Percentiles rank a stretch among this genome's conserved stretches.
phyloP scores from a whole-genome alignment of 129 eudicot genomes.

The Pseudognaphalium luteoalbum region DNA sequence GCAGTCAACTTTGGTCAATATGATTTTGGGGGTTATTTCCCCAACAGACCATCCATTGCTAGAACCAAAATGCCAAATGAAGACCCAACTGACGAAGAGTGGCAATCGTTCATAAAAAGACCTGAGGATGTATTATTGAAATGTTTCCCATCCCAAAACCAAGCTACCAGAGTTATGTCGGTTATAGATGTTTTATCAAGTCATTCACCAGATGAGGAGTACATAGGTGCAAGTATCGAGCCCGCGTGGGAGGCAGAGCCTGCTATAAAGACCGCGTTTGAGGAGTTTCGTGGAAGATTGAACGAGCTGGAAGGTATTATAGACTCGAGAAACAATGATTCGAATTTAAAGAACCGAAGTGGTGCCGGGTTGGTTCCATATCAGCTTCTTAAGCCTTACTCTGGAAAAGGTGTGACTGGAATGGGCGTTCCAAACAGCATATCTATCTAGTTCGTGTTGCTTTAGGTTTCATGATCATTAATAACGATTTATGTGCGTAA shows the following conservation, averaged over 20 bases:
- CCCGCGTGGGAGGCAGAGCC: slow-evolving; percentile 45
- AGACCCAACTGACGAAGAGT: slow-evolving; percentile 51
- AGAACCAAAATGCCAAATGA: slow-evolving; percentile 60
- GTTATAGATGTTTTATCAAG: slow-evolving; percentile 57
- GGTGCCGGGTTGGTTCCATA: slow-evolving; percentile 84
- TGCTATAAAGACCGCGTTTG: slow-evolving; percentile 44
- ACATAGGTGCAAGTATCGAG: slow-evolving; percentile 51
- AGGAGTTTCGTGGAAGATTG: slow-evolving; percentile 42
- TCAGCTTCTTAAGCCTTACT: slow-evolving; percentile 62
- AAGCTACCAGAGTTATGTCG: slow-evolving; percentile 61
- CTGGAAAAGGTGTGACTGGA: slow-evolving; percentile 66
- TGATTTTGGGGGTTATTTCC: slow-evolving; percentile 63
- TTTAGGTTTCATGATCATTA: too few relatives aligned
- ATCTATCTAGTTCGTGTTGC: slow-evolving; percentile 38
- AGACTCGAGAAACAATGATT: slow-evolving; percentile 54
- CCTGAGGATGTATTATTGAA: slow-evolving; percentile 53
- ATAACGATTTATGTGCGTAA: too few relatives aligned
- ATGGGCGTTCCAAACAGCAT: slow-evolving; percentile 76
- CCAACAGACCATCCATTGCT: slow-evolving; percentile 63
- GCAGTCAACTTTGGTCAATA: slow-evolving; percentile 78
- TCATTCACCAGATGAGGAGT: slow-evolving; percentile 81
- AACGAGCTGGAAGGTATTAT: slow-evolving; percentile 53
- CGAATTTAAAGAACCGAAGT: slow-evolving; percentile 41
- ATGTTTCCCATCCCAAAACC: slow-evolving; percentile 55
- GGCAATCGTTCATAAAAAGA: slow-evolving; percentile 36